Conservation (phyloP, 495 filamentous ascomycete genomes). For the Aspergillus bridgeri region DNA sequence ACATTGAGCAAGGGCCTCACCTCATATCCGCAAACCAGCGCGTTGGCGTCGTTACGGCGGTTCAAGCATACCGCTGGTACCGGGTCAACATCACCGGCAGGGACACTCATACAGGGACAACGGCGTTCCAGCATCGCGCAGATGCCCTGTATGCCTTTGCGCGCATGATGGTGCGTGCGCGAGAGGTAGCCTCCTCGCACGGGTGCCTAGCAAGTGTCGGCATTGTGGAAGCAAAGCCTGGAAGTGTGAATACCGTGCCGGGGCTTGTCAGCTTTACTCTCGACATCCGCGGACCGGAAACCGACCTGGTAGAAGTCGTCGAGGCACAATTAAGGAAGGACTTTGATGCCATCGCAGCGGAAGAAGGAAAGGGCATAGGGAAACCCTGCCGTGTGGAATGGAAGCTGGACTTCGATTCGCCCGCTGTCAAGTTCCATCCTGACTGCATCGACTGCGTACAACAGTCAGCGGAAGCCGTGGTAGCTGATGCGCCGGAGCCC, state of each 20-base stretch:
- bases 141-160: slow-evolving; percentile 67
- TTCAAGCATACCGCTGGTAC: slow-evolving; percentile 66
- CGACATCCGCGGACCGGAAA: slow-evolving; percentile 64
- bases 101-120: slow-evolving; percentile 75
- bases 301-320: slow-evolving; percentile 53
- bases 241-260: slow-evolving; percentile 73
- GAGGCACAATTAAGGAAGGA: slow-evolving; percentile 50
- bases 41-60: slow-evolving; percentile 69
- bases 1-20: slow-evolving; percentile 79
- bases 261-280: slow-evolving; percentile 65
- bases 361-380: slow-evolving; percentile 47
- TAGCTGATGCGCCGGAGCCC: slow-evolving; percentile 41
- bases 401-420: slow-evolving; percentile 59
- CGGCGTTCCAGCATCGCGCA: slow-evolving; percentile 54
- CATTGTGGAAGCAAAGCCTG: slow-evolving; percentile 63
- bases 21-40: slow-evolving; percentile 58
- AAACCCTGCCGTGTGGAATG: slow-evolving; percentile 57
- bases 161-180: slow-evolving; percentile 64
- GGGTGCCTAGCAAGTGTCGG: slow-evolving; percentile 67
- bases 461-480: slow-evolving; percentile 53
- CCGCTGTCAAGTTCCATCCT: slow-evolving; percentile 64
- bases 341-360: slow-evolving; percentile 56
- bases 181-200: slow-evolving; percentile 54
- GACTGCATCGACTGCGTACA: slow-evolving; percentile 67
- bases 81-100: slow-evolving; percentile 62